Evolutionary conservation across 257 asterid genomes (phyloP).

Genomic region (Solanum sejunctum): DNA sequence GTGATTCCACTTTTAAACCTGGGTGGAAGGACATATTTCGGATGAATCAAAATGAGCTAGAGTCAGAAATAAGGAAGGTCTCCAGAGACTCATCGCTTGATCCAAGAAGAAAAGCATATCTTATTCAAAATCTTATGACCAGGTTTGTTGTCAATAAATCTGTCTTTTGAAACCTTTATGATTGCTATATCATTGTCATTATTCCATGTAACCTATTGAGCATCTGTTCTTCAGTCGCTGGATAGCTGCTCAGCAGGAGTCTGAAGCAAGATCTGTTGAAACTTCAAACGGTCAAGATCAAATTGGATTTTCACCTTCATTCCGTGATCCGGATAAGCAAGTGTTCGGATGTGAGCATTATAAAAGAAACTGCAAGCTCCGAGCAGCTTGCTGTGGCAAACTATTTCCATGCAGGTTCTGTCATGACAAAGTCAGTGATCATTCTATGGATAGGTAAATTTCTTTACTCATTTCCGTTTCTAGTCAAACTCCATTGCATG

Average conservation of each 20-base stretch:
- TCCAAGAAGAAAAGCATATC: conserved; percentile 93
- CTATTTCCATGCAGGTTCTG: conserved; percentile 85
- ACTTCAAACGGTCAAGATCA: conserved; percentile 43
- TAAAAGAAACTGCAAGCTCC: conserved; percentile 92
- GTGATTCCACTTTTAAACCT: conserved; percentile 74
- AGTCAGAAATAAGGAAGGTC: conserved; percentile 90
- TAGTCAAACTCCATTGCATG: not conserved
- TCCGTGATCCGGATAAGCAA: conserved; percentile 59
- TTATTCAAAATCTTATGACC: conserved; percentile 90
- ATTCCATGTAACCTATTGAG: conserved; percentile 5
- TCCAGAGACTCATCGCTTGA: conserved; percentile 91
- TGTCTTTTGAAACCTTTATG: not conserved
- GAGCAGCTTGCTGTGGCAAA: conserved; percentile 96
- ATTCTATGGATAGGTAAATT: conserved; percentile 86
- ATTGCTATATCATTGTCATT: not conserved
- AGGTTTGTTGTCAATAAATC: conserved; percentile 37
- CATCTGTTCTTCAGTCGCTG: conserved; percentile 52
- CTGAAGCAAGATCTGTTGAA: conserved; percentile 42
- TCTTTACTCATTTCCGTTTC: not conserved
- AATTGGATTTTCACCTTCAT: conserved; percentile 66
- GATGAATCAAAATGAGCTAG: conserved; percentile 98
- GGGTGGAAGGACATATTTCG: conserved; percentile 97
- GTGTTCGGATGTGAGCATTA: conserved; percentile 91
- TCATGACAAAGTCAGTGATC: conserved; percentile 97
- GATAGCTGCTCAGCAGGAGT: conserved; percentile 95